These are phyloP conservation scores for Clarireedia sp. DNA, from an alignment of 2,329 filamentous ascomycete genomes.

Conservation along the genomic window DNA sequence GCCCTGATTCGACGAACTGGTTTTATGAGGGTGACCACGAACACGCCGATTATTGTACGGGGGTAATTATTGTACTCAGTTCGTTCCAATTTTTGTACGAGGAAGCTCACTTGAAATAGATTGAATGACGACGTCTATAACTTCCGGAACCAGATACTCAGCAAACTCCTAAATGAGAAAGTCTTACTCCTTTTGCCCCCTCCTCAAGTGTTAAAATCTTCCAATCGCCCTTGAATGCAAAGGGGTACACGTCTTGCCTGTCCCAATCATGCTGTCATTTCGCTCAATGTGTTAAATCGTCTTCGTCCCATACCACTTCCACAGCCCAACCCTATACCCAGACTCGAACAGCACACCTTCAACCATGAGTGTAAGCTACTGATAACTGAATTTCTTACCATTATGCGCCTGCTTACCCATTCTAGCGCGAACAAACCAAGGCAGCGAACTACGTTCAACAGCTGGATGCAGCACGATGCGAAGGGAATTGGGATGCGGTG, in stretches of 20 bases:
- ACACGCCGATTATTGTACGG: too few relatives aligned
- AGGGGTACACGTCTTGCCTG: neutral
- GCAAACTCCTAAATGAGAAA: neutral
- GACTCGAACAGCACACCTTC: conserved; percentile 4
- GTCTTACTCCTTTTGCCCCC: neutral
- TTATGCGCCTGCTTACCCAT: conserved; percentile 2
- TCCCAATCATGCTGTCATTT: conserved; percentile 6
- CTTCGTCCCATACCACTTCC: neutral
- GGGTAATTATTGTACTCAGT: too few relatives aligned
- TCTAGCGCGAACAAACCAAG: conserved; percentile 52
- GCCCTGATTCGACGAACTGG: too few relatives aligned
- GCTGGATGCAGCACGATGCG: conserved; percentile 80
- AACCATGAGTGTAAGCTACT: conserved; percentile 27
- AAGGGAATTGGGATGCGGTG: conserved; percentile 78
- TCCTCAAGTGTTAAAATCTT: neutral
- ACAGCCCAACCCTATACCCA: neutral
- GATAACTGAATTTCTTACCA: neutral
- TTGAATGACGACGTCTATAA: neutral
- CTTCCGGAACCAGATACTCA: neutral
- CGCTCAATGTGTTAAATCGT: conserved; percentile 5
- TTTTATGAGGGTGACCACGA: too few relatives aligned
- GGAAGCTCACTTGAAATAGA: too few relatives aligned
- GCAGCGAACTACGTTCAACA: conserved; percentile 72
- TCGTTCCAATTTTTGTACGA: too few relatives aligned
- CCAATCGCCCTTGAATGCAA: too few relatives aligned